phyloP scores from a whole-genome alignment of 1,284 basidiomycete species.

The Xerocomus minutiporus region DNA sequence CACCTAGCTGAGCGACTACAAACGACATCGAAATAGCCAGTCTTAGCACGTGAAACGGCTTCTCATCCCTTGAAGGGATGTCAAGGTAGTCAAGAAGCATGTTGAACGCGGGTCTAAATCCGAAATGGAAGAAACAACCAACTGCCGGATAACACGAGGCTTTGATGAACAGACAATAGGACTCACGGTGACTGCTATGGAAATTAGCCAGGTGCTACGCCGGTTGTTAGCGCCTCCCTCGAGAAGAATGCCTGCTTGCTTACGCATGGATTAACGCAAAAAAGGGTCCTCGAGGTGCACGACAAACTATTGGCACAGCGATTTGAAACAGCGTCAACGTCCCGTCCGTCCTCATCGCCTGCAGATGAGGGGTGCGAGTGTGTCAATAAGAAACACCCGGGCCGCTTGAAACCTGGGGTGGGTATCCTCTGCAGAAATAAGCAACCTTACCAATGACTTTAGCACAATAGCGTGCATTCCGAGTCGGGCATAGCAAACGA shows the following conservation, averaged over 20 bases:
- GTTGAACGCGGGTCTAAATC: conserved; percentile 21
- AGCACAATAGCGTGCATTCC: no score
- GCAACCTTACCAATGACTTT: no score
- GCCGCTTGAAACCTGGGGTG: no score
- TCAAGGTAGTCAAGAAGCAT: not conserved
- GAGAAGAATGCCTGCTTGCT: conserved; percentile 9
- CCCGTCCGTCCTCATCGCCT: no score
- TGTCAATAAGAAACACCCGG: no score
- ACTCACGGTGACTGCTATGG: conserved; percentile 23
- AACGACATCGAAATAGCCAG: conserved; percentile 15
- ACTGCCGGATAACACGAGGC: conserved; percentile 18
- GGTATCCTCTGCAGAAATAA: no score
- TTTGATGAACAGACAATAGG: not conserved
- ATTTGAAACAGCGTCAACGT: no score
- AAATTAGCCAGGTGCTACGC: conserved; percentile 20
- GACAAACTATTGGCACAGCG: no score
- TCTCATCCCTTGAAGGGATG: conserved; percentile 12
- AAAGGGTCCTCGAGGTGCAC: no score
- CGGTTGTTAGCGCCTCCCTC: conserved; percentile 4
- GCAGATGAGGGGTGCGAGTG: no score
- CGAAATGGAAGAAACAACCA: conserved; percentile 21
- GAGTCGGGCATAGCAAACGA: no score
- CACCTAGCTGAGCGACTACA: conserved; percentile 19
- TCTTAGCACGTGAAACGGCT: conserved; percentile 19
- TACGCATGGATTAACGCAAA: conserved; percentile 16